Conservation (phyloP, 2,329 filamentous ascomycete genomes). For the Chrysosporium queenslandicum region DNA sequence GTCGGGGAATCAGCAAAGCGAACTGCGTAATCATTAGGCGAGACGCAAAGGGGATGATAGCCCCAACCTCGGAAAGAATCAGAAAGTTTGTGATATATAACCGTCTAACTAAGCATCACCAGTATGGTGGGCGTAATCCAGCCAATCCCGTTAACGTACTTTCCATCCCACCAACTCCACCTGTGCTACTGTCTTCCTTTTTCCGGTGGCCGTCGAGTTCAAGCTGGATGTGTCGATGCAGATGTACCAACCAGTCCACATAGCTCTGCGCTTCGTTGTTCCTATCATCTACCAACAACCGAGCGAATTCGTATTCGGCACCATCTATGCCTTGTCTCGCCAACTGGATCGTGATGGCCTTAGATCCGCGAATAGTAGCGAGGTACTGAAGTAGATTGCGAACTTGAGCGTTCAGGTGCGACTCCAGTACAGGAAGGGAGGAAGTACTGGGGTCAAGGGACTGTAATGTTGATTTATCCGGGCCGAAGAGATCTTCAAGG, state of each 20-base stretch:
- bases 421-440: conserved; percentile 72
- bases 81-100: conserved; percentile 1
- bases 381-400: conserved; percentile 88
- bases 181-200: conserved; percentile 34
- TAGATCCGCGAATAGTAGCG: conserved; percentile 67
- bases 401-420: conserved; percentile 87
- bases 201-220: conserved; percentile 53
- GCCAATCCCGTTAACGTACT: conserved; percentile 38
- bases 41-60: no score
- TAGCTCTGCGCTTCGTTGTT: conserved; percentile 98
- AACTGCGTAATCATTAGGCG: no score
- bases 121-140: conserved; percentile 39
- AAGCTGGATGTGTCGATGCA: conserved; percentile 85
- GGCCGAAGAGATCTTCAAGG: conserved; percentile 79
- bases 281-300: conserved; percentile 81
- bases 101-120: conserved; percentile 24
- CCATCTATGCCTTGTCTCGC: conserved; percentile 89
- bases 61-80: not conserved
- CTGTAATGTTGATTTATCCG: conserved; percentile 60
- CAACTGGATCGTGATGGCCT: conserved; percentile 79
- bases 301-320: conserved; percentile 91
- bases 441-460: conserved; percentile 72
- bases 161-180: conserved; percentile 21
- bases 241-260: conserved; percentile 94
- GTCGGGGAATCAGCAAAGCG: no score